Evolutionary conservation across 2,329 filamentous ascomycete genomes (phyloP), one percentile per base, ranked within the genome.

Genomic region (Colletotrichum chrysophilum): DNA sequence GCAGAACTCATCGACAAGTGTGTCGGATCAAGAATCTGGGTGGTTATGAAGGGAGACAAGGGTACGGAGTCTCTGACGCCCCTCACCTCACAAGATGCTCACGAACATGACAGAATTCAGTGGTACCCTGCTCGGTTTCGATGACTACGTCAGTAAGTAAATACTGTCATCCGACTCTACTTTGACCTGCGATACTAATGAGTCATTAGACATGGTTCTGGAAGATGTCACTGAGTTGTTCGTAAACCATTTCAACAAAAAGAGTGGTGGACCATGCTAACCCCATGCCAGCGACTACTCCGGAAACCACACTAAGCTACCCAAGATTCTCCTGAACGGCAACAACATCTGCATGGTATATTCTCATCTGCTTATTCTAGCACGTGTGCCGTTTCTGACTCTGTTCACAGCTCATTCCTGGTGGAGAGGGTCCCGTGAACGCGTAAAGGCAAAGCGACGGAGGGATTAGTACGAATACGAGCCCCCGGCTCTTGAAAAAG

Each of bases 301-400:
- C 7, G 96, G 96, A 77, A 92, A 94, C 80, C 94, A 96, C 85
- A 94, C 93, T 61, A 98, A 98, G 85, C 91, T 99, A 55, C 91
- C 96, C 67, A 98, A 98, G 89, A 98, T 99, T 77, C 87, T 99
- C 56, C 88, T 99, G 52, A 99, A 99, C 82, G 97, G 97, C 73
- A 99, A 99, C 88, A 98, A 98, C 82, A 95, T 99, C 78, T 98
- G 96, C 94, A 99, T 99, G 97, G 97, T 98, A 90, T 71, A 89
- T 79, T 7, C 1, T 6, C 9, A 5, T 24, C 18, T 13, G 48
- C 7, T 4, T 13, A 2, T 9, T 14, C 2, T 16, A 18, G 18
- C 10, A 9, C 7, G 4, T 7, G 32, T 2, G 8, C 7, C 7
- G 1, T 4, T 28, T 21, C 75, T 80, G 48, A 82, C 71, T 16